Evolutionary conservation across 352 stramenopile species (phyloP).

Genomic region (Lagenidium sp.): DNA sequence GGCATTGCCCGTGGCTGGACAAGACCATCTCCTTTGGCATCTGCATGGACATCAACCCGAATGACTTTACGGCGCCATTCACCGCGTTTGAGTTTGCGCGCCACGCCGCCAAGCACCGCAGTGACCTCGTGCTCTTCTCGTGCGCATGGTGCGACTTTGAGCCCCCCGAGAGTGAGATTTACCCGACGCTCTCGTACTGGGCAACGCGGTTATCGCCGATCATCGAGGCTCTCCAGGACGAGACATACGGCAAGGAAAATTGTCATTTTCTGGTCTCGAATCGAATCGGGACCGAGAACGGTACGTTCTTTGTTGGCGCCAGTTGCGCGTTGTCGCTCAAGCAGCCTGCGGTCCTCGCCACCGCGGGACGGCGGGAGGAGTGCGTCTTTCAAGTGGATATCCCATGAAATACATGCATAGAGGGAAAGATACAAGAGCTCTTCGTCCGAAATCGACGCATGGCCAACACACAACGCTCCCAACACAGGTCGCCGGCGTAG

Average conservation of each 20-base stretch:
- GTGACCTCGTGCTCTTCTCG: slow-evolving; percentile 72
- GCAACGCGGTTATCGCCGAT: slow-evolving; percentile 49
- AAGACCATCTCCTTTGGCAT: slow-evolving; percentile 80
- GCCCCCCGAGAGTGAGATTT: slow-evolving; percentile 26
- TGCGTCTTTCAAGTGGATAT: slow-evolving; percentile 47
- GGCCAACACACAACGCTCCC: too few species aligned
- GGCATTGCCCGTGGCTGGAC: slow-evolving; percentile 67
- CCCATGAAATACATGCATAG: too few species aligned
- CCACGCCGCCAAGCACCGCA: slow-evolving; percentile 32
- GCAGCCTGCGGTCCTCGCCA: slow-evolving; percentile 33
- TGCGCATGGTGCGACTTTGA: slow-evolving; percentile 82
- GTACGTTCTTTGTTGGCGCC: slow-evolving; percentile 73
- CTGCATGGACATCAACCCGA: slow-evolving; percentile 88
- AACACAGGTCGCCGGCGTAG: too few species aligned
- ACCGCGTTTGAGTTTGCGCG: slow-evolving; percentile 61
- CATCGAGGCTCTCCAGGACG: slow-evolving; percentile 25
- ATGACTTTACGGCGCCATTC: slow-evolving; percentile 68
- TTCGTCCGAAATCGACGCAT: too few species aligned
- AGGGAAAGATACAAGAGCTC: too few species aligned
- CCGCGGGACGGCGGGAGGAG: slow-evolving; percentile 44
- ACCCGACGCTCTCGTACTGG: slow-evolving; percentile 66
- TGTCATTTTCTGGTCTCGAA: slow-evolving; percentile 77
- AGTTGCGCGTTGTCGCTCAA: slow-evolving; percentile 67
- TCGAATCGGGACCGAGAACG: slow-evolving; percentile 65
- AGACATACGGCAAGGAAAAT: slow-evolving; percentile 30